Base-by-base conservation (phyloP, 2,329 filamentous ascomycete genomes). In the Uncinocarpus reesii region DNA sequence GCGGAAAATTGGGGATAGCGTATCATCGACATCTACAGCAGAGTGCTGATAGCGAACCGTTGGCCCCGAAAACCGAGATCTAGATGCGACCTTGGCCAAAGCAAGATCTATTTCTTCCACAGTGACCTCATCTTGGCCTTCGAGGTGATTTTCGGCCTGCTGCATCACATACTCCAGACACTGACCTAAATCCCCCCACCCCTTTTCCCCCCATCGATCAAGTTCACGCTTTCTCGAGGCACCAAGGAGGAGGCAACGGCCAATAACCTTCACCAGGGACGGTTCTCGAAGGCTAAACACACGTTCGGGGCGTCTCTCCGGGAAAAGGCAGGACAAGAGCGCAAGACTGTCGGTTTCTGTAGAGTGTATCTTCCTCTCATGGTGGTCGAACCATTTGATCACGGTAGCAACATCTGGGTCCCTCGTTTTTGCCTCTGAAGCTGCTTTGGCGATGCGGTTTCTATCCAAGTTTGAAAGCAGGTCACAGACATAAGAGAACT, bases 321-420 rank as follows among this genome's bases (percentile, higher is more conserved):
- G 86, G 0, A 93, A 75, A 0, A 95, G 65, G 2, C 82, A 81
- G 1, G 84, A 89, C 0, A 94, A 69, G 1, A 95, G 67, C 2
- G 84, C 82, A 1, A 77, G 68, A 1, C 73, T 70, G 57, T 81
- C 70, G 1, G 77, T 78, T 23, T 75, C 70, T 6, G 76, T 66
- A 0, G 72, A 69, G 58, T 81, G 68, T 13, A 94, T 72, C 1
- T 66, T 64, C 13, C 65, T 63, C 4, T 77, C 76, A 60, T 94
- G 77, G 1, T 70, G 67, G 11, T 62, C 61, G 63, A 93, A 92
- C 88, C 89, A 95, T 23, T 70, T 63, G 7, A 67, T 59, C 29
- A 86, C 71, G 4, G 64, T 66, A n/a, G 65, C 71, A 62, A 56
- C 68, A 62, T 56, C 66, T 54, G 53, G 62, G 50, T 62, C 57